Base-by-base conservation (phyloP, 1,284 basidiomycete genomes). In the Cystobasidiaceae sp. region DNA sequence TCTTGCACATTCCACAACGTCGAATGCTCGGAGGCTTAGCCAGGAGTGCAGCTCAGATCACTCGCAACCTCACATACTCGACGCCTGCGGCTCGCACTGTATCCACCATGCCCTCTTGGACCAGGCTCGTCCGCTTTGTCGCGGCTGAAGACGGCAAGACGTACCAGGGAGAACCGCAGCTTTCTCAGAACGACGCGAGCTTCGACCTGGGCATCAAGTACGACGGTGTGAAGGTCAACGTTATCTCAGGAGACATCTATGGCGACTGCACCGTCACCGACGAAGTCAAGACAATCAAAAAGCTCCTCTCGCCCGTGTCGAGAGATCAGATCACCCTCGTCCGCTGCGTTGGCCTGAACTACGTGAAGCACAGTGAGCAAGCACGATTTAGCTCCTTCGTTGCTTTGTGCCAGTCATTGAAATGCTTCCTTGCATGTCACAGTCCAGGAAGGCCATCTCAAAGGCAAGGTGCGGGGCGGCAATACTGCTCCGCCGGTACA, bases 401-500 rank as follows among this genome's bases (percentile, higher is more conserved):
- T 25, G 1, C 17, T 41, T 41, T 11, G 6, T n/a, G n/a, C n/a
- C n/a, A n/a, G 30, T 4, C 27, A 17, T 33, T 19, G n/a, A 34
- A 4, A 15, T 5, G 30, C 23, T 15, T 28, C 34, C 2, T 28
- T 6, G 13, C 8, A 3, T 54, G 25, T 15, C 23, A 9, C 13
- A 62, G 60, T 62, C 32, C 48, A 62, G 30, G 60, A 62, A 62
- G 60, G 60, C 15, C 60, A 62, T 30, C 51, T 62, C 49, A 50
- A 19, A 4, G 21, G 17, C 15, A 49, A 44, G 60, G 60, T 43
- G 45, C 19, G 60, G 55, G 41, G 15, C 3, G 3, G 17, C 17
- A 34, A n/a, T 4, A 19, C 50, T 3, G 19, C 5, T 17, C 19
- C 43, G 19, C n/a, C 19, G 4, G 6, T 19, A 44, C n/a, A 23